Evolutionary conservation across 2,329 filamentous ascomycete genomes (phyloP).

Genomic region (Monosporascus ibericus): DNA sequence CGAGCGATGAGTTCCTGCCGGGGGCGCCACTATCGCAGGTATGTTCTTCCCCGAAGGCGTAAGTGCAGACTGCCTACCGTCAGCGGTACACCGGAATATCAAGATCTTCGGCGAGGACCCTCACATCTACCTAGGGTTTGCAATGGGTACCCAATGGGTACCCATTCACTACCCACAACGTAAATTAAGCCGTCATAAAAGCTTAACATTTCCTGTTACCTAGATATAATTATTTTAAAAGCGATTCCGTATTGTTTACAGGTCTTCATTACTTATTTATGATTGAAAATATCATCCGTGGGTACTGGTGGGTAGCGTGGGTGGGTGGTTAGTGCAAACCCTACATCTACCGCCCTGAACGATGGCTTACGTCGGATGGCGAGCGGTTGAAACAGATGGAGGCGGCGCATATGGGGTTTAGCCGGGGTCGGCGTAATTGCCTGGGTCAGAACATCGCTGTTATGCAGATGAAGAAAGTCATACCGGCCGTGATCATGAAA

Average conservation of each 20-base stretch:
- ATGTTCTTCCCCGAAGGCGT: conserved; percentile 19
- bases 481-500: conserved; percentile 18
- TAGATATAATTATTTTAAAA: too few species aligned
- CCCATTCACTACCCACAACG: too few species aligned
- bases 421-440: conserved; percentile 16
- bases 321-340: too few species aligned
- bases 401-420: conserved; percentile 20
- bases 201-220: too few species aligned
- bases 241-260: too few species aligned
- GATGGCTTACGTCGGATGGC: conserved; percentile 16
- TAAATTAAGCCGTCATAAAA: too few species aligned
- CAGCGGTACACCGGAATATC: conserved; percentile 12
- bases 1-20: conserved; percentile 15
- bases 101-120: conserved; percentile 15
- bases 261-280: too few species aligned
- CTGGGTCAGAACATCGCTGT: conserved; percentile 18
- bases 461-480: conserved; percentile 20
- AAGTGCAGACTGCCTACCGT: conserved; percentile 15
- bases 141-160: too few species aligned
- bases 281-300: too few species aligned
- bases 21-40: conserved; percentile 16
- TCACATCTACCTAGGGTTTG: conserved; percentile 10
- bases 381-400: conserved; percentile 18
- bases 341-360: conserved; percentile 16
- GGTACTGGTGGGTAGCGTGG: too few species aligned